Evolutionary conservation across 2,329 filamentous ascomycete species (phyloP), one percentile per base, ranked within the genome.

Genomic region (Microcyclospora tardicrescens): DNA sequence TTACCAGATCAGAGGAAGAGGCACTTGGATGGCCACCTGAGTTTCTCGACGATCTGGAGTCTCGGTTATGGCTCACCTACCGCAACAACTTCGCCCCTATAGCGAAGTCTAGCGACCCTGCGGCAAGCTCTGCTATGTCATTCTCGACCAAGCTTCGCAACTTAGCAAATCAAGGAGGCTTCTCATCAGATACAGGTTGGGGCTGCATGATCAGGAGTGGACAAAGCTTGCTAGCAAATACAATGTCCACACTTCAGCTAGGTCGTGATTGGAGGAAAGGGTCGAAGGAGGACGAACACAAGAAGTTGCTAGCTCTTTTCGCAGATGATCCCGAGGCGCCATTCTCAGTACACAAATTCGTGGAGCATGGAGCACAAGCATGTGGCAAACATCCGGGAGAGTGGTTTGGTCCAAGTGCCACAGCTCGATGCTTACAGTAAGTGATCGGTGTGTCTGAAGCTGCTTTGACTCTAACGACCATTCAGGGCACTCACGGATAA

Each of bases 331-430:
- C 84, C 2, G 72, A 71, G 48, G 86, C 91, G 3, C 84, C 86
- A 1, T 96, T 93, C 57, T 96, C 89, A 1, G 85, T 98, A 50
- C 91, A 98, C 55, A 84, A 80, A 44, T 98, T 98, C 54, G 91
- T 98, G 28, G 71, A 79, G 38, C 82, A 94, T 51, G 91, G 91
- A 13, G 86, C 86, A 16, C 70, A 73, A 28, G 80, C 81, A 2
- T 98, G 91, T 60, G 87, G 85, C 3, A 96, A 94, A 61, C 84
- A 93, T 54, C 91, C 91, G 0, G 91, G 91, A 29, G 85, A 96
- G 62, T 98, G 91, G 91, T 98, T 98, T 62, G 91, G 91, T 0
- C 91, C 91, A n/a, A 95, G 86, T 13, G 91, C 91, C 6, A 93
- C 91, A 9, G 87, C 91, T 34, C 77, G 81, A 40, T 96, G 91